These are phyloP conservation scores for Phylloporus sp. DNA, from an alignment of 768 basidiomycete species.

Conservation along the genomic window DNA sequence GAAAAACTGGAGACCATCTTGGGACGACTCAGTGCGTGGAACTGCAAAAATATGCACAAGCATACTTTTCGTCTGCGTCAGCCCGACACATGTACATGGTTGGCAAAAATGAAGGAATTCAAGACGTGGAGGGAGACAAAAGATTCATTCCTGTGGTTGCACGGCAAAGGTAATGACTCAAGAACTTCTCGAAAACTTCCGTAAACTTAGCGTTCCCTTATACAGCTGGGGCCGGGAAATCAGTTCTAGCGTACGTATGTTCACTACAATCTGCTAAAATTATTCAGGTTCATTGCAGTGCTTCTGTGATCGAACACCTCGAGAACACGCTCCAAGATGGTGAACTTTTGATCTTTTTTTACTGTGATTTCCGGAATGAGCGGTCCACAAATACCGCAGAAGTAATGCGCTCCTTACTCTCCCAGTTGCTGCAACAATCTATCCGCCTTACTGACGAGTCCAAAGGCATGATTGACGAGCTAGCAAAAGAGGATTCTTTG, in stretches of 20 bases:
- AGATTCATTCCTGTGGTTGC: slow-evolving; percentile 9
- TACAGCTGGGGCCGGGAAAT: slow-evolving; percentile 17
- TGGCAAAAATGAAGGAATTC: background rate
- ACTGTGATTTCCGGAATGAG: slow-evolving; percentile 19
- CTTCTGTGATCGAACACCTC: slow-evolving; percentile 13
- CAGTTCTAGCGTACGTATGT: slow-evolving; percentile 10
- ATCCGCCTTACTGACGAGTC: background rate
- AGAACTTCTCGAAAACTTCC: background rate
- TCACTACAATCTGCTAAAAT: fast-evolving
- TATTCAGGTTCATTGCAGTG: background rate
- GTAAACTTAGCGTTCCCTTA: background rate
- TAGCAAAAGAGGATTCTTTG: background rate
- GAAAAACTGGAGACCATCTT: slow-evolving; percentile 1
- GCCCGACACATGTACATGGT: slow-evolving; percentile 11
- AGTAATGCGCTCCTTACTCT: slow-evolving; percentile 16
- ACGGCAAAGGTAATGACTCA: slow-evolving; percentile 10
- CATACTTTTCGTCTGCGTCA: background rate
- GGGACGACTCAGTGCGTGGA: slow-evolving; percentile 5
- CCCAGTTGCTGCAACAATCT: slow-evolving; percentile 8
- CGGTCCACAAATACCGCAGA: slow-evolving; percentile 4
- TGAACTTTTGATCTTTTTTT: slow-evolving; percentile 11
- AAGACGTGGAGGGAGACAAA: slow-evolving; percentile 2
- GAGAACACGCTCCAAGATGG: background rate
- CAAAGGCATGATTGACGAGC: background rate
- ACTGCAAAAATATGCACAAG: background rate